Conservation (phyloP, 495 filamentous ascomycete genomes). For the Ramalina peruviana region DNA sequence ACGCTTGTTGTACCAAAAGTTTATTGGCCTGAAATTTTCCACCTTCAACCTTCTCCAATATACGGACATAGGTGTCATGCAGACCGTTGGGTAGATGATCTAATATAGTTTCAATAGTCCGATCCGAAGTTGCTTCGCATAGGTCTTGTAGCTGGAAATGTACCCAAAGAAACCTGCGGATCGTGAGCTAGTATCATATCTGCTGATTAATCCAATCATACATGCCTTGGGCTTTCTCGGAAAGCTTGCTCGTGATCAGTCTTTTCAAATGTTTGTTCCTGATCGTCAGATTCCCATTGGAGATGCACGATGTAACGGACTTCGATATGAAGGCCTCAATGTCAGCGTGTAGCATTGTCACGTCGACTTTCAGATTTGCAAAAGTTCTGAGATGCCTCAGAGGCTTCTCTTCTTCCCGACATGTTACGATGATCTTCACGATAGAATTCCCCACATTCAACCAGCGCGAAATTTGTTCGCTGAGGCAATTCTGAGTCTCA, state of each 20-base stretch:
- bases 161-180: constrained; percentile 19
- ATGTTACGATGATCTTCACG: constrained; percentile 12
- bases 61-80: constrained; percentile 13
- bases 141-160: constrained; percentile 18
- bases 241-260: constrained; percentile 10
- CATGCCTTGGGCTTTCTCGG: constrained; percentile 14
- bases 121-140: constrained; percentile 17
- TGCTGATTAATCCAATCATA: constrained; percentile 1
- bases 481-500: background rate
- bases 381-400: background rate
- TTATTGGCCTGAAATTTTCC: background rate
- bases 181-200: background rate
- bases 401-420: constrained; percentile 6
- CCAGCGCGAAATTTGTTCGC: background rate
- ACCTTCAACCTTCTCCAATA: constrained; percentile 9
- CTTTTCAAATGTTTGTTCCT: constrained; percentile 1
- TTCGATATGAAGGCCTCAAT: constrained; percentile 12
- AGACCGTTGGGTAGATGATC: constrained; percentile 14
- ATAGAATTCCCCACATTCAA: background rate
- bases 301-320: constrained; percentile 8
- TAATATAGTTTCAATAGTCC: constrained; percentile 7
- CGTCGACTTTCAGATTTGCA: constrained; percentile 3
- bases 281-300: constrained; percentile 7
- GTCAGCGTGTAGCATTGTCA: background rate
- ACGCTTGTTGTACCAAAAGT: background rate